Evolutionary conservation across 495 filamentous ascomycete genomes (phyloP).

Genomic region (Chaetomium tenue): DNA sequence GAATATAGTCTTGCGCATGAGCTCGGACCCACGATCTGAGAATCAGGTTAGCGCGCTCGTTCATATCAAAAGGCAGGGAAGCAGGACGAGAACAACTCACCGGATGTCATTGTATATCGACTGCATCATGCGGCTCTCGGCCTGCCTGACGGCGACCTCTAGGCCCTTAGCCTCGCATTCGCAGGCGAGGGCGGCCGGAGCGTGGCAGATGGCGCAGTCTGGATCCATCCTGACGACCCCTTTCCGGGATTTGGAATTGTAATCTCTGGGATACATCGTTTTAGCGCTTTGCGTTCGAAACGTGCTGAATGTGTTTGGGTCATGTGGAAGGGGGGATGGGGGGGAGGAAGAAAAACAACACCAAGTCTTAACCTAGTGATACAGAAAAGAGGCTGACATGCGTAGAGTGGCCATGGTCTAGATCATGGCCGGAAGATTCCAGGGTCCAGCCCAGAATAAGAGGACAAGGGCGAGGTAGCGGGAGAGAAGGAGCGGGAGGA

Average conservation of each 20-base stretch:
- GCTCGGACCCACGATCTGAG: slow-evolving; percentile 64
- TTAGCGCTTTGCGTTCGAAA: slow-evolving; percentile 40
- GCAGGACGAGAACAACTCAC: slow-evolving; percentile 40
- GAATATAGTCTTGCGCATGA: slow-evolving; percentile 67
- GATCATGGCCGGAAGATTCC: slow-evolving; percentile 33
- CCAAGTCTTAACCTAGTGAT: slow-evolving; percentile 30
- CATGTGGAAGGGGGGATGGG: slow-evolving; percentile 16
- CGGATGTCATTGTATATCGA: slow-evolving; percentile 62
- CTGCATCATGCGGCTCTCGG: slow-evolving; percentile 62
- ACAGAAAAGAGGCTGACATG: slow-evolving; percentile 26
- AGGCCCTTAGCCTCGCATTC: slow-evolving; percentile 69
- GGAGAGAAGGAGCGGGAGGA: slow-evolving; percentile 15
- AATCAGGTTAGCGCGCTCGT: slow-evolving; percentile 29
- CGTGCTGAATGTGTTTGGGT: slow-evolving; percentile 28
- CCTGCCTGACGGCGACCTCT: slow-evolving; percentile 63
- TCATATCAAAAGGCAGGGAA: background rate
- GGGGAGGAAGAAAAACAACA: slow-evolving; percentile 12
- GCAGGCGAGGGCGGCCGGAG: slow-evolving; percentile 60
- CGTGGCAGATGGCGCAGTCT: slow-evolving; percentile 69
- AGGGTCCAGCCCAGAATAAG: slow-evolving; percentile 37
- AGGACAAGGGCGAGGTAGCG: slow-evolving; percentile 12
- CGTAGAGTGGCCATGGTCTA: slow-evolving; percentile 30
- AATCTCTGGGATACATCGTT: slow-evolving; percentile 50
- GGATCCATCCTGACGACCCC: slow-evolving; percentile 61
- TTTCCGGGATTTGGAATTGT: slow-evolving; percentile 44